Evolutionary conservation across 2,329 filamentous ascomycete genomes (phyloP).

Genomic region (Ophiocordyceps polyrhachis-furcata): DNA sequence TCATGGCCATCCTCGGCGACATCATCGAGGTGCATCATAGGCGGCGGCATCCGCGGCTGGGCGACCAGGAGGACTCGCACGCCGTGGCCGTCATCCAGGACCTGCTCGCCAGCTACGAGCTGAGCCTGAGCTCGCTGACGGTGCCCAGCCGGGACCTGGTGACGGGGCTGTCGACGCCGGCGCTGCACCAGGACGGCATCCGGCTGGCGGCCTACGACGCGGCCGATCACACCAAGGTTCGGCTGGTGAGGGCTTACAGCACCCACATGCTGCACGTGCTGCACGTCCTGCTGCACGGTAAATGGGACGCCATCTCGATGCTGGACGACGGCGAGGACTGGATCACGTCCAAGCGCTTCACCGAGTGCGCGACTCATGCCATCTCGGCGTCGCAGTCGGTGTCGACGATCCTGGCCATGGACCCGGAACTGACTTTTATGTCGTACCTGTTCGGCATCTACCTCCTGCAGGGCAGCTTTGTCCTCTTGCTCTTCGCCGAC

Average conservation of each 20-base stretch:
- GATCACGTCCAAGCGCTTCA: slow-evolving; percentile 26
- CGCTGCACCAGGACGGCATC: neutral
- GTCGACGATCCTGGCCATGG: slow-evolving; percentile 24
- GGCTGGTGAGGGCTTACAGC: slow-evolving; percentile 26
- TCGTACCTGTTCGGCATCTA: slow-evolving; percentile 34
- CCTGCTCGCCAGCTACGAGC: slow-evolving; percentile 19
- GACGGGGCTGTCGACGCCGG: slow-evolving; percentile 4
- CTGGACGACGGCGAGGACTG: slow-evolving; percentile 28
- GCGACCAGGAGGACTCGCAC: slow-evolving; percentile 14
- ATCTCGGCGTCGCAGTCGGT: slow-evolving; percentile 26
- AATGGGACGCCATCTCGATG: slow-evolving; percentile 30
- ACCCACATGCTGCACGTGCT: slow-evolving; percentile 28
- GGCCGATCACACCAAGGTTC: slow-evolving; percentile 12
- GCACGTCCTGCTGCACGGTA: slow-evolving; percentile 26
- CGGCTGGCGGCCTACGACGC: slow-evolving; percentile 3
- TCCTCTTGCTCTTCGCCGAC: slow-evolving; percentile 28
- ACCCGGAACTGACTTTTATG: slow-evolving; percentile 31
- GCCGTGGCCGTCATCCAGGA: slow-evolving; percentile 16
- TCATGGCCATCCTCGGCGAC: slow-evolving; percentile 29
- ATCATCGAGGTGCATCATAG: slow-evolving; percentile 28
- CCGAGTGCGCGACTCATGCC: slow-evolving; percentile 25
- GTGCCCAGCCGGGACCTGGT: slow-evolving; percentile 1
- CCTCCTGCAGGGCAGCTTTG: slow-evolving; percentile 29
- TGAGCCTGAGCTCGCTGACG: slow-evolving; percentile 15
- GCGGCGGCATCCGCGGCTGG: slow-evolving; percentile 22